Conservation (phyloP, 2,329 filamentous ascomycete species). For the Fusarium annulatum region DNA sequence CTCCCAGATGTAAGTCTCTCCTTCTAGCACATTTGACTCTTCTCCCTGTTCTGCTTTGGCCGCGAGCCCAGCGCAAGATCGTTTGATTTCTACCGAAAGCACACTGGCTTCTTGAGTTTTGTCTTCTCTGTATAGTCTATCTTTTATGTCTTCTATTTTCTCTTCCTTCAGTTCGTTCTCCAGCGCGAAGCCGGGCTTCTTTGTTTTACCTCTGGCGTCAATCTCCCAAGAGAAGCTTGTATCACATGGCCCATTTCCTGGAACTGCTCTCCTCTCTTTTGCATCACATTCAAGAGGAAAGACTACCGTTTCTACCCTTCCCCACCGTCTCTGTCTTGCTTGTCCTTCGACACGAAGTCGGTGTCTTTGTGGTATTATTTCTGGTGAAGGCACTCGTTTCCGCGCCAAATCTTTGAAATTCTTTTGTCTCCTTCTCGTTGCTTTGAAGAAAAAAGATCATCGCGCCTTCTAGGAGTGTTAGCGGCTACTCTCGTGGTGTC, state of each 20-base stretch:
- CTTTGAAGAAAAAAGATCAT: neutral
- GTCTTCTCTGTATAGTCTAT: neutral
- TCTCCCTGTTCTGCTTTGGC: neutral
- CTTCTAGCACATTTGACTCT: neutral
- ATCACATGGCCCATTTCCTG: neutral
- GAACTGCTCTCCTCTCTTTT: neutral
- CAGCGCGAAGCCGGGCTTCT: neutral
- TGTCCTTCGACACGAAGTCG: neutral
- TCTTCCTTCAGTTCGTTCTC: neutral
- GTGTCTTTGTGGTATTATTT: neutral
- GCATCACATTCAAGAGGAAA: neutral
- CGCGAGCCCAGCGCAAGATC: neutral
- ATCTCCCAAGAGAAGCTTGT: neutral
- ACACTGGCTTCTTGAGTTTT: neutral
- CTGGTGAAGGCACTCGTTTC: neutral
- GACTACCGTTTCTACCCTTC: neutral
- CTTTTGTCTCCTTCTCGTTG: neutral
- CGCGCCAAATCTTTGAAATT: neutral
- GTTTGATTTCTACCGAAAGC: neutral
- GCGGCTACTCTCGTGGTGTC: neutral
- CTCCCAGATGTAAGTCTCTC: slow-evolving; percentile 13
- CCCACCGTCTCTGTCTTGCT: neutral
- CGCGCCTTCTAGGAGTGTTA: too few relatives aligned
- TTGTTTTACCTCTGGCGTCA: neutral
- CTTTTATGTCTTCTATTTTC: neutral